Conservation (phyloP, 31 red algal species). For the Endocladia muricata region DNA sequence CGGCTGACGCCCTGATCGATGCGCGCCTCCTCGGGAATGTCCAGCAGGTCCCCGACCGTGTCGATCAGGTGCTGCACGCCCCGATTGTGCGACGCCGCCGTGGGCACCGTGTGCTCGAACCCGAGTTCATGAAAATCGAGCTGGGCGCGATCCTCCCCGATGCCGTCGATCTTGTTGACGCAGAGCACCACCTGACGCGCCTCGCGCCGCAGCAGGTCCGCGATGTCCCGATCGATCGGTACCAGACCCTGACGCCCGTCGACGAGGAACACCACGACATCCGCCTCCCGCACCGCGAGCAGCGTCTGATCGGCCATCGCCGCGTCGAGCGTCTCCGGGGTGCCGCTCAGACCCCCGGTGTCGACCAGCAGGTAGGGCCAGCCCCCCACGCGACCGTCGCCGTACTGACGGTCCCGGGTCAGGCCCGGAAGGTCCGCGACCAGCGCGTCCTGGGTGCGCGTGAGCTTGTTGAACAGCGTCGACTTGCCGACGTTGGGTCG, state of each 20-base stretch:
- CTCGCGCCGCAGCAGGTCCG: neutral
- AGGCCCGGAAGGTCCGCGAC: slow-evolving; percentile 7
- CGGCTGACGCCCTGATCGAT: too few species aligned
- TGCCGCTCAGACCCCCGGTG: slow-evolving; percentile 3
- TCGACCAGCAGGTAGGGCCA: neutral
- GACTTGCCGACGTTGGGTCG: slow-evolving; percentile 88
- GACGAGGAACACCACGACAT: slow-evolving; percentile 5
- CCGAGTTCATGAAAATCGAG: neutral
- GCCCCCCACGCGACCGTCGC: neutral
- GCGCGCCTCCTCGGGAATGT: too few species aligned
- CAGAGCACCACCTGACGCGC: neutral
- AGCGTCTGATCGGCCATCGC: neutral
- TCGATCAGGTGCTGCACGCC: too few species aligned
- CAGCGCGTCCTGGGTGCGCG: neutral
- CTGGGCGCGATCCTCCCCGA: neutral
- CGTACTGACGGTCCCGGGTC: neutral
- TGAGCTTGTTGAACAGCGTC: slow-evolving; percentile 67
- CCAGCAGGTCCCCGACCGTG: too few species aligned
- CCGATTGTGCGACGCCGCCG: too few species aligned
- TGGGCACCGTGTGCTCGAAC: too few species aligned
- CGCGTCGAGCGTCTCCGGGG: neutral
- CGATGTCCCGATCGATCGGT: neutral
- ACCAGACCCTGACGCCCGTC: neutral
- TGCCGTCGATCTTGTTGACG: neutral
- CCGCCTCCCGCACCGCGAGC: neutral